A percentile compares a stretch with the other conserved stretches of the same genome.
Evolutionary conservation across 345 rosid species (phyloP).

Genomic region (Syzygium aromaticum): DNA sequence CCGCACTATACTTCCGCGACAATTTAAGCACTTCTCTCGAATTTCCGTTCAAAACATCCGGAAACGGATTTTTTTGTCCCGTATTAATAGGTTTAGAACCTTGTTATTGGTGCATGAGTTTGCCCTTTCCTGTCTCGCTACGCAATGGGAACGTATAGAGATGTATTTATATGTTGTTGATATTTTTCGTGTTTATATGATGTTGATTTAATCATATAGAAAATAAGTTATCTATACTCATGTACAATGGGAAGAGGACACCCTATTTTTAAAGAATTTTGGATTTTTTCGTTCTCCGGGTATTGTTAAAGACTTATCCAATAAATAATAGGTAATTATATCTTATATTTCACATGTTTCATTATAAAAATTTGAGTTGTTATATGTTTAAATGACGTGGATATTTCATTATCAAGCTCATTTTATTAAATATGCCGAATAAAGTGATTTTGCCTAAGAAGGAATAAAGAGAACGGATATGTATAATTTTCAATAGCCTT

Average conservation of each 20-base stretch:
- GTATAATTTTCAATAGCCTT: background rate
- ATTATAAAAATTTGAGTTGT: rapidly evolving
- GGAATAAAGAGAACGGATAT: background rate
- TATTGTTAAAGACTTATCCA: background rate
- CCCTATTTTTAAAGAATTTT: background rate
- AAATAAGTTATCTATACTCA: background rate
- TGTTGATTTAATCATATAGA: background rate
- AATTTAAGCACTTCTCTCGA: background rate
- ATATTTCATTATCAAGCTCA: rapidly evolving
- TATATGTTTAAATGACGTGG: no score
- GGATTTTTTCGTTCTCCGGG: rapidly evolving
- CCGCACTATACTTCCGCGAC: background rate
- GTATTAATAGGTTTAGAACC: background rate
- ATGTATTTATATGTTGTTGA: background rate
- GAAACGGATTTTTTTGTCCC: no score
- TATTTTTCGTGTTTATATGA: background rate
- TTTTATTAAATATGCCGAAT: background rate
- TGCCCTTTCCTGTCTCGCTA: background rate
- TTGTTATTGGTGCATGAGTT: rapidly evolving
- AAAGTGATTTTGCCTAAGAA: background rate
- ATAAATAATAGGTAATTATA: rapidly evolving
- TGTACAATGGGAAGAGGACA: background rate
- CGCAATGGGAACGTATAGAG: background rate
- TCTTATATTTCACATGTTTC: background rate
- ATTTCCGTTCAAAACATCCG: background rate